A percentile compares a stretch with the other conserved stretches of the same genome.
Conservation (phyloP, 495 filamentous ascomycete genomes). For the Xylaria bambusicola region DNA sequence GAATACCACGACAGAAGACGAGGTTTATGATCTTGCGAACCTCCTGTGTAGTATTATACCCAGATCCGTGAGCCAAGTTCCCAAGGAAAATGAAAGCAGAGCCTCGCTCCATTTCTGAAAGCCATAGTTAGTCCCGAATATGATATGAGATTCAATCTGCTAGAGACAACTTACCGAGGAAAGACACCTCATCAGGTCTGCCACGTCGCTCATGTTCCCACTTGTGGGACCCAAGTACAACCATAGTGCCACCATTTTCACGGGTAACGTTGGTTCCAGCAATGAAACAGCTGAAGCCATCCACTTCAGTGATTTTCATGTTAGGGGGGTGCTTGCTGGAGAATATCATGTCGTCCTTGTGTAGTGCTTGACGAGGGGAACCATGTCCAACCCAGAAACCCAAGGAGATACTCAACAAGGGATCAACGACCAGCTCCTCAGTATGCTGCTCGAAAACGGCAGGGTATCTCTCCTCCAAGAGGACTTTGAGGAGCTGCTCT, state of each 20-base stretch:
- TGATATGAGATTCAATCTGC: neutral
- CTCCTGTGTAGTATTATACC: conserved; percentile 32
- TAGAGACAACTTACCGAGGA: conserved; percentile 32
- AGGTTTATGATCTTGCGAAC: conserved; percentile 32
- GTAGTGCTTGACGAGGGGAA: conserved; percentile 32
- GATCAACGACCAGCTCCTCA: conserved; percentile 25
- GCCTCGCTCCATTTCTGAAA: conserved; percentile 32
- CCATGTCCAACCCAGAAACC: conserved; percentile 31
- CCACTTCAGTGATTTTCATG: conserved; percentile 18
- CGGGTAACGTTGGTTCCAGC: conserved; percentile 35
- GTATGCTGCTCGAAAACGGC: conserved; percentile 19
- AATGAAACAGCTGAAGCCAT: conserved; percentile 10
- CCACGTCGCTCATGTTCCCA: conserved; percentile 33
- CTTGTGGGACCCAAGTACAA: conserved; percentile 42
- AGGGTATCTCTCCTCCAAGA: conserved; percentile 3
- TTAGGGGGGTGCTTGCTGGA: conserved; percentile 19
- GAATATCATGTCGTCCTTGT: conserved; percentile 36
- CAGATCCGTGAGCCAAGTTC: conserved; percentile 37
- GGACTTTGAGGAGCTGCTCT: conserved; percentile 22
- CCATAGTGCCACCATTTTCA: conserved; percentile 42
- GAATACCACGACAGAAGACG: conserved; percentile 36
- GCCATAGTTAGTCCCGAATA: neutral
- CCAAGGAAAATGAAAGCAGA: conserved; percentile 40
- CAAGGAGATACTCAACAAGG: conserved; percentile 30
- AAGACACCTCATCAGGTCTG: conserved; percentile 20